phyloP scores from a whole-genome alignment of 2,329 filamentous ascomycete genomes.

The Thelonectria discophora region DNA sequence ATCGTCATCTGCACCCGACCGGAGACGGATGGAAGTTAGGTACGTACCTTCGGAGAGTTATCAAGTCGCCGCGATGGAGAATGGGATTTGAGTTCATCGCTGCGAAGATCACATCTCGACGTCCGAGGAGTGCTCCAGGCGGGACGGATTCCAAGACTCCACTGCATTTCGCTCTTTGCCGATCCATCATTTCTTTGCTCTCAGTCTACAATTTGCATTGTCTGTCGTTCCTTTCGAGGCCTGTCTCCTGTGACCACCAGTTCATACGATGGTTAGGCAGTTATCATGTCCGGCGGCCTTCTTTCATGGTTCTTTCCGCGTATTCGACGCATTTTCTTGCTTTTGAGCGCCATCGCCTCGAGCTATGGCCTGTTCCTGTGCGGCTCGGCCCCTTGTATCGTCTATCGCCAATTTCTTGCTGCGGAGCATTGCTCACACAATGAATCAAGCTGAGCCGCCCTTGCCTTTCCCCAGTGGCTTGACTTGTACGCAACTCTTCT shows the following conservation, averaged over 20 bases:
- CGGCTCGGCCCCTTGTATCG: constrained; percentile 3
- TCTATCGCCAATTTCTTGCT: constrained; percentile 20
- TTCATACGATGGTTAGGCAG: neutral
- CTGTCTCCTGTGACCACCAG: neutral
- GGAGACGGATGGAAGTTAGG: neutral
- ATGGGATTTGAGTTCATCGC: neutral
- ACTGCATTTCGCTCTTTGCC: neutral
- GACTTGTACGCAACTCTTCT: neutral
- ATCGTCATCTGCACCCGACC: constrained; percentile 1
- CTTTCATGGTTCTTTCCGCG: neutral
- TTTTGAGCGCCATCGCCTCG: constrained; percentile 9
- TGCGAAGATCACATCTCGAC: neutral
- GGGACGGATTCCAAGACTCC: neutral
- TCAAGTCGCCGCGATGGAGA: neutral
- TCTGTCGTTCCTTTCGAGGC: neutral
- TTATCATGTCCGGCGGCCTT: neutral
- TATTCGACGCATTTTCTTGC: constrained; percentile 11
- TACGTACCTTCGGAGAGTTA: constrained; percentile 7
- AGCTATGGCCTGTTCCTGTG: constrained; percentile 18
- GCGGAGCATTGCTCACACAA: constrained; percentile 1
- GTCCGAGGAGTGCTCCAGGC: neutral
- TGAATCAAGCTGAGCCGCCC: constrained; percentile 10
- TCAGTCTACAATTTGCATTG: neutral
- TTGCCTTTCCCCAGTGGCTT: constrained; percentile 15
- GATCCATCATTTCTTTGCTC: neutral